Base-by-base conservation (phyloP, 352 stramenopile genomes). In the Phytophthora fragariae region DNA sequence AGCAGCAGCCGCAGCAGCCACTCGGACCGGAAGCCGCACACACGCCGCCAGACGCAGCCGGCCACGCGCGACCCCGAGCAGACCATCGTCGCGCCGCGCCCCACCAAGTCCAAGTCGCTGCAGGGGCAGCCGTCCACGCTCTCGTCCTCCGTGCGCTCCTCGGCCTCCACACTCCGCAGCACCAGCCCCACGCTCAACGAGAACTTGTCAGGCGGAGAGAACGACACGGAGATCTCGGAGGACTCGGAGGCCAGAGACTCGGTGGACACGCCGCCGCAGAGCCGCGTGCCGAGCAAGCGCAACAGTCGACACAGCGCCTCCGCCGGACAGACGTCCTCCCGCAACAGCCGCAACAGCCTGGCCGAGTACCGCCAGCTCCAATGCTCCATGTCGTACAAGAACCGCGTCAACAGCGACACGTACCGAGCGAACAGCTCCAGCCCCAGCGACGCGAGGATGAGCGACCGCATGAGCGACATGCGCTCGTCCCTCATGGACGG, bases 331-430 rank as follows among this genome's bases (percentile, higher is more conserved):
- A 72, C 54, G 9, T 53, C 59, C 14, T 76, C 62, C 2, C 64
- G 71, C 24, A 61, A 21, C 54, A 77, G 47, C 21, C 78, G 76
- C 57, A 83, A 86, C 44, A 89, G 80, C 44, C 79, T 96, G 46
- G 87, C 84, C 0, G 84, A 90, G 54, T 96, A 92, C 70, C 79
- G 84, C 4, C 86, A 96, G 74, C 78, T 96, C 29, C 84, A 83
- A 57, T 93, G 84, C 75, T 95, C 88, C 54, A 96, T 96, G 89
- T 90, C 80, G 31, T 96, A 96, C 81, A 96, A 94, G 77, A 96
- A 94, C 77, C 89, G 88, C 46, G 63, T 81, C 29, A 79, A 77
- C 27, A 76, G 53, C 27, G 79, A 84, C 24, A 60, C 75, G 6
- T 79, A 72, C 44, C 62, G 80, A 57, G 65, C 44, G n/a, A 78